Percentiles rank a stretch among this genome's conserved stretches.
phyloP scores from a whole-genome alignment of 73 alveolate species.

The Paramecium primaurelia region DNA sequence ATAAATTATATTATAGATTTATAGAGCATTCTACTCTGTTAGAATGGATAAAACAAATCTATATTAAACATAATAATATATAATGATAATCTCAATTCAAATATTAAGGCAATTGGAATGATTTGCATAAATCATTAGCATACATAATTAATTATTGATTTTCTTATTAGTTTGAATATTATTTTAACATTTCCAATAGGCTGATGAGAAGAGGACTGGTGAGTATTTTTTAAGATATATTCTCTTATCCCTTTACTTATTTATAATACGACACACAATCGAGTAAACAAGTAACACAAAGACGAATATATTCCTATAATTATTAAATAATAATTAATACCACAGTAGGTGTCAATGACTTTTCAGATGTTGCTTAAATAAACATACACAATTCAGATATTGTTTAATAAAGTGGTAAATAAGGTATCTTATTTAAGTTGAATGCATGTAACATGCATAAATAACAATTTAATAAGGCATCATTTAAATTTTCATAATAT shows the following conservation, averaged over 20 bases:
- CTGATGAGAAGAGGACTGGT: background rate
- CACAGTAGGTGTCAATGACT: background rate
- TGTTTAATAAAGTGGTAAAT: background rate
- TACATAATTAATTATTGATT: background rate
- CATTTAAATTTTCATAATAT: constrained; percentile 31
- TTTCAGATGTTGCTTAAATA: background rate
- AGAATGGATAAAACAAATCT: background rate
- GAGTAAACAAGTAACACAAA: background rate
- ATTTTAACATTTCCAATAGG: background rate
- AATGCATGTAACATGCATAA: constrained; percentile 18
- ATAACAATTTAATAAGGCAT: constrained; percentile 1
- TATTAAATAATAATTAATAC: background rate
- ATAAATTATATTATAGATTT: background rate
- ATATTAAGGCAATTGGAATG: background rate
- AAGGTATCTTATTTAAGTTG: background rate
- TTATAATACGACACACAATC: constrained; percentile 17
- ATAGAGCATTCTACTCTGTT: background rate
- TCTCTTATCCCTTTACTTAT: background rate
- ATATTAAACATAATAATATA: background rate
- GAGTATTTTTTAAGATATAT: background rate
- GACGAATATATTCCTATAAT: background rate
- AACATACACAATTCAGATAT: background rate
- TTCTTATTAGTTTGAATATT: background rate
- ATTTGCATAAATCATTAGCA: background rate
- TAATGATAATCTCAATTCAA: background rate